phyloP scores from a whole-genome alignment of 257 asterid genomes.

The Primulina eburnea region DNA sequence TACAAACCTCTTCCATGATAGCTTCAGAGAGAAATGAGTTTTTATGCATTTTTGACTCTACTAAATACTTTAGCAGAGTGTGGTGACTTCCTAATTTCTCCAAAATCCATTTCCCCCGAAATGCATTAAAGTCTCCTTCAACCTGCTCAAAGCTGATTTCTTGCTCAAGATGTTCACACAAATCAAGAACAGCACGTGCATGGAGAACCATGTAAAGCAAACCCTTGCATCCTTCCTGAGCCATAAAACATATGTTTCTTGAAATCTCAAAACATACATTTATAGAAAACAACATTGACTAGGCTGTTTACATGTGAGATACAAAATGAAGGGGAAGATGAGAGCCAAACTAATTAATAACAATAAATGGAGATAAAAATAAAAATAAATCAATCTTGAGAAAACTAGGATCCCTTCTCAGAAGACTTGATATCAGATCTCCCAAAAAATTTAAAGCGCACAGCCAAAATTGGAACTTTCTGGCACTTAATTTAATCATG shows the following conservation, averaged over 20 bases:
- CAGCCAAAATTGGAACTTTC: neutral
- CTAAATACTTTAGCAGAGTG: slow-evolving; percentile 74
- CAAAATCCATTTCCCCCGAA: slow-evolving; percentile 83
- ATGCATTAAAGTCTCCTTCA: slow-evolving; percentile 89
- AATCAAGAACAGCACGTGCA: slow-evolving; percentile 88
- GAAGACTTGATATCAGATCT: neutral
- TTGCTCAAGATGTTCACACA: slow-evolving; percentile 71
- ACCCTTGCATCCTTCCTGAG: slow-evolving; percentile 98
- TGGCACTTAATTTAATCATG: neutral
- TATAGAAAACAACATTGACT: slow-evolving; percentile 2
- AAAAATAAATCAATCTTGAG: neutral
- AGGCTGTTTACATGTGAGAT: slow-evolving; percentile 1
- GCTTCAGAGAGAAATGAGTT: slow-evolving; percentile 94
- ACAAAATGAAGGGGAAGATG: neutral
- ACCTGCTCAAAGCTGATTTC: slow-evolving; percentile 90
- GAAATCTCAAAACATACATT: neutral
- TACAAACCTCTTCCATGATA: slow-evolving; percentile 91
- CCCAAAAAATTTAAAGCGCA: neutral
- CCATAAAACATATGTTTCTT: slow-evolving; percentile 9
- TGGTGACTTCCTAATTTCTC: slow-evolving; percentile 94
- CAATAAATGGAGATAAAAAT: too few species aligned
- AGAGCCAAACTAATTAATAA: neutral
- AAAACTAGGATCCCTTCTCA: neutral
- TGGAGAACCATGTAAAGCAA: slow-evolving; percentile 92
- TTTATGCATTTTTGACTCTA: slow-evolving; percentile 90